Evolutionary conservation across 805 yeast genomes (phyloP), one percentile per base, ranked within the genome.

Genomic region (Saccharomyces eubayanus): DNA sequence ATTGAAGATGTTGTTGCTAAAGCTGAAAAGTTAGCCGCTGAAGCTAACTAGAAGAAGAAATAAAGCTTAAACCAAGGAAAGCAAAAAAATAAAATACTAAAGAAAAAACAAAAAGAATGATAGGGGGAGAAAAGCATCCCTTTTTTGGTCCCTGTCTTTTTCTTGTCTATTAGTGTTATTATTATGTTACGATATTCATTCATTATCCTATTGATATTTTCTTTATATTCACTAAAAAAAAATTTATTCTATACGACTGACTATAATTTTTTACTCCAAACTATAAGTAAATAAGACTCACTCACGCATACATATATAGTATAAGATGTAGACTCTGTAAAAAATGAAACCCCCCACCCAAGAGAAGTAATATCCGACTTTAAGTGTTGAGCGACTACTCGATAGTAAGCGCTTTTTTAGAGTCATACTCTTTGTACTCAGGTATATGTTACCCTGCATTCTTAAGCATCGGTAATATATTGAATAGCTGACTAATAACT

Each of bases 21-120:
- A 85, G 98, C 97, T 74, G 98, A 94, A 81, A 91, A 92, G 83
- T 78, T 94, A 76, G 98, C 98, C 77, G 83, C 96, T 75, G 96
- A 89, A 76, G 80, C 89, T 69, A 83, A 83, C 72, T 84, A 83
- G 56, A 53, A 36, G 41, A 51, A 36, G 20, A 36, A 36, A 36
- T 36, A 36, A 36, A 36, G 43, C 43, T 36, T 36, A 36, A 36
- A 36, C 43, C 24, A 36, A 36, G 43, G 43, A 46, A 46, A 27
- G 30, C 43, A 46, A 28, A 45, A 45, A 46, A 21, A n/a, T 14
- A 41, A 41, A 21, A 47, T 27, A 31, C 47, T 27, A n/a, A 28
- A 28, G 30, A 31, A 43, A 27, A 46, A 46, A 31, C 16, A 49
- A 36, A 6, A 29, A 49, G 28, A n/a, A 36, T 27, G 29, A 49